Evolutionary conservation across 2,329 filamentous ascomycete species (phyloP), one percentile per base, ranked within the genome.

Genomic region (Pestalotiopsis sp.): DNA sequence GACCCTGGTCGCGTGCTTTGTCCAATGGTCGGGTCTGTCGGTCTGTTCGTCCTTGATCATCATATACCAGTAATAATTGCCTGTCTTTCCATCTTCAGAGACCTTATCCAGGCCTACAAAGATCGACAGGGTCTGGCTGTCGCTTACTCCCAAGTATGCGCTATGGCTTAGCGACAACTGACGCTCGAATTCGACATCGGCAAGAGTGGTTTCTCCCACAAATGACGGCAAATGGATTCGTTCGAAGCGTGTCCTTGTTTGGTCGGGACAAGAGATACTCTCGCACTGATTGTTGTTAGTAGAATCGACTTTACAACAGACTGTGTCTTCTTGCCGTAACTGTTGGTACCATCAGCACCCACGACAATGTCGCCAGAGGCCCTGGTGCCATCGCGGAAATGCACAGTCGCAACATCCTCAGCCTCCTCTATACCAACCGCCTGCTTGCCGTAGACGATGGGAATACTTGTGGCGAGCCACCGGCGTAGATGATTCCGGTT

Each of bases 21-120:
- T 75, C 84, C 79, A 66, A 80, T 82, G 45, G 80, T 75, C 56
- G 70, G 70, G 14, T 73, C 74, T 70, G 75, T 78, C 71, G 6
- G 73, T 73, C 4, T 66, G 68, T 64, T 66, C 64, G 64, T 74
- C 75, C 12, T 68, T 65, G 66, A 70, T 66, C 57, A 71, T 70
- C 23, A 75, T 38, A 49, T 73, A 68, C 74, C 76, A 79, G 71
- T 79, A 79, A 66, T 73, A 77, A 59, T 70, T 64, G 20, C 69
- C 77, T 4, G 65, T 66, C 13, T 66, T 67, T 1, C 73, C 73
- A 61, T 70, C 70, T 0, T 71, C 60, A 1, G 66, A 38, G 6
- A 76, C 73, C 13, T 67, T 66, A 64, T 77, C 73, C 27, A 79
- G 68, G 7, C 74, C 77, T 39, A 67, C 70, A 67, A 78, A 79